A percentile compares a stretch with the other conserved stretches of the same genome.
phyloP scores from a whole-genome alignment of 768 basidiomycete genomes.

The Polyporus arcularius region DNA sequence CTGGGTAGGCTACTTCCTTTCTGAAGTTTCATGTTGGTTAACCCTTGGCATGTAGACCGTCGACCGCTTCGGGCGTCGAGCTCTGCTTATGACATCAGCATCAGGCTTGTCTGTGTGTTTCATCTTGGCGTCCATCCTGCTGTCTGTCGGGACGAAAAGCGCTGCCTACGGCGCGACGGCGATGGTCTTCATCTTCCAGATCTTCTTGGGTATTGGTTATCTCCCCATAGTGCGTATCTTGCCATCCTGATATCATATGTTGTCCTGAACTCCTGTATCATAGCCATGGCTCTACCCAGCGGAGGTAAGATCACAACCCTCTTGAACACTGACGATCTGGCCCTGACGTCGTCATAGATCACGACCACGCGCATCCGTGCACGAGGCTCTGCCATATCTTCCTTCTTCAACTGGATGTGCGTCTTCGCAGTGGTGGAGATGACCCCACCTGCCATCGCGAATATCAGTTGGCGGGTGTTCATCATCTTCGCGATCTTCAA shows the following conservation, averaged over 20 bases:
- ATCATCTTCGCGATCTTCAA: conserved; percentile 49
- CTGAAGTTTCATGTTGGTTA: not conserved
- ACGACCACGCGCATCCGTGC: conserved; percentile 41
- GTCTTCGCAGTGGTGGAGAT: conserved; percentile 45
- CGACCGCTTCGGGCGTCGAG: conserved; percentile 41
- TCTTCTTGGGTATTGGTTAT: conserved; percentile 42
- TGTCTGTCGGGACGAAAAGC: conserved; percentile 36
- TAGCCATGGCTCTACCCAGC: conserved; percentile 40
- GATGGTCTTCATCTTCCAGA: conserved; percentile 44
- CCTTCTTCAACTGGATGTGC: conserved; percentile 28
- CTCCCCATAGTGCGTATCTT: conserved; percentile 36
- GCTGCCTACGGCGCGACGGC: conserved; percentile 40
- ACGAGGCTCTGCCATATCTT: conserved; percentile 35
- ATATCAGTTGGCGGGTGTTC: conserved; percentile 45
- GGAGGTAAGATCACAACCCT: conserved; percentile 11
- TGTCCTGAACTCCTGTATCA: not conserved
- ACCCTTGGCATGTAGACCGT: conserved; percentile 31
- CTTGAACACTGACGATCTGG: too few species aligned
- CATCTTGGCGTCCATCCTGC: conserved; percentile 36
- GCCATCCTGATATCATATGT: not conserved
- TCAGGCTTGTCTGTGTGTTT: conserved; percentile 41
- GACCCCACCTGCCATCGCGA: conserved; percentile 44
- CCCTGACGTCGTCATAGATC: conserved; percentile 24
- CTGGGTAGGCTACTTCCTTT: conserved; percentile 28
- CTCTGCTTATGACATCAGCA: conserved; percentile 40